Evolutionary conservation across 805 yeast species (phyloP).

Genomic region (Myxozyma neotropica): DNA sequence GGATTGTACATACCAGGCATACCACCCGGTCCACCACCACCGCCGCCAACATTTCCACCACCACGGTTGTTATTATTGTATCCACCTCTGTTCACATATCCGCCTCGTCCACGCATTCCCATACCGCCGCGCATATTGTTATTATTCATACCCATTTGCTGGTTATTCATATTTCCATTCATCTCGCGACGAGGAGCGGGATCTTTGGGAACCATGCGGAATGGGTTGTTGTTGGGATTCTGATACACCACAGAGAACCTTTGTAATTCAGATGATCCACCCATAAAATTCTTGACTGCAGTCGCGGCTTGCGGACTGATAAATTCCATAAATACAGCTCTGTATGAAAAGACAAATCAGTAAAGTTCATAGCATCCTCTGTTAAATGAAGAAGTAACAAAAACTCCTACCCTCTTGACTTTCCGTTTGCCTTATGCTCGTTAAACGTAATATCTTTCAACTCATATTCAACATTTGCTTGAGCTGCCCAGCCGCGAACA

Average conservation of each 20-base stretch:
- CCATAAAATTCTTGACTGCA: slow-evolving; percentile 21
- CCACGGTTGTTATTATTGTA: slow-evolving; percentile 13
- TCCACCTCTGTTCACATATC: slow-evolving; percentile 9
- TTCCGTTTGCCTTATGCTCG: slow-evolving; percentile 37
- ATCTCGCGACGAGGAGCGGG: slow-evolving; percentile 11
- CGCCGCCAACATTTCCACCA: slow-evolving; percentile 13
- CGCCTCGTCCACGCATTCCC: slow-evolving; percentile 28
- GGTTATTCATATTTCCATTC: slow-evolving; percentile 3
- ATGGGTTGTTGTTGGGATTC: slow-evolving; percentile 30
- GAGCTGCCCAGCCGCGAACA: slow-evolving; percentile 36
- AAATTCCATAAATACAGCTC: slow-evolving; percentile 33
- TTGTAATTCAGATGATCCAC: slow-evolving; percentile 4
- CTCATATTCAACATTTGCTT: slow-evolving; percentile 31
- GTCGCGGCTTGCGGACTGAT: slow-evolving; percentile 31
- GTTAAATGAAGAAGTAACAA: neutral
- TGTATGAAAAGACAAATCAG: neutral
- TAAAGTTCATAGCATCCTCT: neutral
- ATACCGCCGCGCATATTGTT: slow-evolving; percentile 11
- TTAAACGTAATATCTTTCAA: slow-evolving; percentile 34
- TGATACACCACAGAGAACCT: slow-evolving; percentile 5
- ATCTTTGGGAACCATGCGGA: slow-evolving; percentile 34
- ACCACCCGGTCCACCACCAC: slow-evolving; percentile 23
- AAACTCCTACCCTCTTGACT: slow-evolving; percentile 32
- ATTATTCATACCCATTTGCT: slow-evolving; percentile 2
- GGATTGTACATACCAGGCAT: slow-evolving; percentile 16